Conservation (phyloP, 805 yeast species). For the Ogataea nonfermentans region DNA sequence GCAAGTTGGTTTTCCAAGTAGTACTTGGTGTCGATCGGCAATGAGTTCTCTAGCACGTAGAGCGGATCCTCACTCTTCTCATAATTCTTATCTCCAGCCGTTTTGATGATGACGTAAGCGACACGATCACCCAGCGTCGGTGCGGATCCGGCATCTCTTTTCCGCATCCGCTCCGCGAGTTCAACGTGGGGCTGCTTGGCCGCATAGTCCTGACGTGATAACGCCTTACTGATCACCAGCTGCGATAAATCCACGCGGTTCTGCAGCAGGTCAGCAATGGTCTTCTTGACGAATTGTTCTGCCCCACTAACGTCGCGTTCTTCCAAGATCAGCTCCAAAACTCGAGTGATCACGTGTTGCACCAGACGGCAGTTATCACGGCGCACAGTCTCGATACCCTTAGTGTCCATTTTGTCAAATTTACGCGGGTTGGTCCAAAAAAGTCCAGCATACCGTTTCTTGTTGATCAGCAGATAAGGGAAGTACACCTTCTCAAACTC, state of each 20-base stretch:
- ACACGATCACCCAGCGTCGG: slow-evolving; percentile 97
- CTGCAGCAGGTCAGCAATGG: slow-evolving; percentile 87
- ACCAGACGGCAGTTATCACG: slow-evolving; percentile 96
- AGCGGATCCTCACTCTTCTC: slow-evolving; percentile 97
- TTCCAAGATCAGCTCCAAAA: slow-evolving; percentile 78
- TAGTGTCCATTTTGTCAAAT: slow-evolving; percentile 95
- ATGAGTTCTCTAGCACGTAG: slow-evolving; percentile 84
- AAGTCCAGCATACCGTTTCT: slow-evolving; percentile 95
- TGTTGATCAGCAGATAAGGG: slow-evolving; percentile 91
- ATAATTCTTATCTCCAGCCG: slow-evolving; percentile 82
- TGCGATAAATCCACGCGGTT: slow-evolving; percentile 91
- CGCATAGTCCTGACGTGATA: slow-evolving; percentile 86
- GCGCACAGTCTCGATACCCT: slow-evolving; percentile 97
- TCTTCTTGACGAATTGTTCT: slow-evolving; percentile 75
- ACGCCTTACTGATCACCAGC: slow-evolving; percentile 88
- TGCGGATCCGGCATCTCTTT: slow-evolving; percentile 96
- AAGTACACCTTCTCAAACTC: slow-evolving; percentile 96
- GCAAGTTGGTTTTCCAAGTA: slow-evolving; percentile 89
- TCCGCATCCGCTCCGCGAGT: slow-evolving; percentile 90
- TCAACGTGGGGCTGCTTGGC: slow-evolving; percentile 98
- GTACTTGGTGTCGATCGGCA: slow-evolving; percentile 93
- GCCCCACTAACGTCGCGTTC: slow-evolving; percentile 87
- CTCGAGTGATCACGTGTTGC: slow-evolving; percentile 90
- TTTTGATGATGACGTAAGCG: slow-evolving; percentile 87
- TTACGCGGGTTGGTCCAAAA: slow-evolving; percentile 94